These are phyloP conservation scores for Suhomyces coccinellae DNA, from an alignment of 1,139 yeast species.

Conservation along the genomic window DNA sequence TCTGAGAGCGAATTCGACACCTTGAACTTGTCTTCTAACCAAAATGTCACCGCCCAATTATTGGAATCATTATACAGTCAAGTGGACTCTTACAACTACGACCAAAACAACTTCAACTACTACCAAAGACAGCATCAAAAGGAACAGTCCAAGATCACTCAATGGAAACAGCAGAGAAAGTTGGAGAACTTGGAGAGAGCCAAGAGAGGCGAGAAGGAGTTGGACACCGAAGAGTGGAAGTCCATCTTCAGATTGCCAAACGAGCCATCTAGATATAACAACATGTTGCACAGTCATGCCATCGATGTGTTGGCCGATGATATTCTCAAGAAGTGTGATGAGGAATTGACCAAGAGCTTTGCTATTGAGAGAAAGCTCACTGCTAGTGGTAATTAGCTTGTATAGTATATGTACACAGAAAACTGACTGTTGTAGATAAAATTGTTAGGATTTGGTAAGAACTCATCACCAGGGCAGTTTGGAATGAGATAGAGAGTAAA, in stretches of 20 bases:
- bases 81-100: constrained; percentile 76
- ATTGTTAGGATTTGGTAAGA: too few relatives aligned
- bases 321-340: constrained; percentile 61
- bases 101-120: constrained; percentile 79
- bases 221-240: constrained; percentile 67
- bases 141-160: constrained; percentile 68
- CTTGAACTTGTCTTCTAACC: constrained; percentile 46
- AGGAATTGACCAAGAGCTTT: constrained; percentile 61
- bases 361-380: constrained; percentile 54
- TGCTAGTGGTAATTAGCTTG: constrained; percentile 11
- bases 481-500: too few relatives aligned
- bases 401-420: constrained; percentile 4
- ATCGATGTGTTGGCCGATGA: constrained; percentile 70
- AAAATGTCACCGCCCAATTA: constrained; percentile 47
- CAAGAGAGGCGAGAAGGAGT: constrained; percentile 57
- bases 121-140: constrained; percentile 77
- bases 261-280: constrained; percentile 77
- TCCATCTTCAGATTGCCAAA: constrained; percentile 64
- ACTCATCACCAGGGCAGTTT: too few relatives aligned
- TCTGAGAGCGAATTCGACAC: constrained; percentile 37
- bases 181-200: constrained; percentile 64
- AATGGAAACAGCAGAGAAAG: constrained; percentile 70
- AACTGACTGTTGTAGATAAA: background rate
- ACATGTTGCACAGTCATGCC: constrained; percentile 67
- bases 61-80: constrained; percentile 73